These are phyloP conservation scores for Chlorella ohadii DNA, from an alignment of 139 green algal genomes.

Conservation along the genomic window DNA sequence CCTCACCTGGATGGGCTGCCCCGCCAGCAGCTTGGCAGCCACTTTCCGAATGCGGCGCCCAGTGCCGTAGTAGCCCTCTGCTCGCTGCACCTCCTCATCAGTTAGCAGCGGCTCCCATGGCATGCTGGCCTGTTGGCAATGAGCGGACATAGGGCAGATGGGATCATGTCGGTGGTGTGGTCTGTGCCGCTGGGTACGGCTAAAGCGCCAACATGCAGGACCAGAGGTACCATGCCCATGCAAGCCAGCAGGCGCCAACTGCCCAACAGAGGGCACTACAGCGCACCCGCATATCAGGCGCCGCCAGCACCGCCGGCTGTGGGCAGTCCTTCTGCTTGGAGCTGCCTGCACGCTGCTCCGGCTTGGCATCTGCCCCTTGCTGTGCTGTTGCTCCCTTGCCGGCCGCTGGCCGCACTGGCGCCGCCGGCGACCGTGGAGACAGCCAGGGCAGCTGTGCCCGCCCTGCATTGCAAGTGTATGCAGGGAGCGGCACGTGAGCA, in stretches of 20 bases:
- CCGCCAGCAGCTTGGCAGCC: slow-evolving; percentile 23
- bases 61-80: slow-evolving; percentile 27
- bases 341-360: neutral
- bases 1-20: slow-evolving; percentile 26
- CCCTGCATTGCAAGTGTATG: neutral
- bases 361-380: neutral
- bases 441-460: slow-evolving; percentile 5
- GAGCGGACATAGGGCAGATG: too few species aligned
- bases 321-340: neutral
- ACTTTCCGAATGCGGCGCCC: slow-evolving; percentile 1
- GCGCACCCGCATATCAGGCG: slow-evolving; percentile 7
- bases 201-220: too few species aligned
- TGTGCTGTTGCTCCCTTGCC: neutral
- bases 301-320: neutral
- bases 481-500: too few species aligned
- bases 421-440: neutral
- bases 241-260: too few species aligned
- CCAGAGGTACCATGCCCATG: too few species aligned
- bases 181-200: too few species aligned
- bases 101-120: slow-evolving; percentile 18
- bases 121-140: neutral
- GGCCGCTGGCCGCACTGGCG: too few species aligned
- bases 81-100: slow-evolving; percentile 30
- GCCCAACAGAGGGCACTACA: neutral
- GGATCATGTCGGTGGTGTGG: too few species aligned